Percentiles rank a stretch among this genome's conserved stretches.
Conservation (phyloP, 2,329 filamentous ascomycete species). For the Fonsecaea monophora region DNA sequence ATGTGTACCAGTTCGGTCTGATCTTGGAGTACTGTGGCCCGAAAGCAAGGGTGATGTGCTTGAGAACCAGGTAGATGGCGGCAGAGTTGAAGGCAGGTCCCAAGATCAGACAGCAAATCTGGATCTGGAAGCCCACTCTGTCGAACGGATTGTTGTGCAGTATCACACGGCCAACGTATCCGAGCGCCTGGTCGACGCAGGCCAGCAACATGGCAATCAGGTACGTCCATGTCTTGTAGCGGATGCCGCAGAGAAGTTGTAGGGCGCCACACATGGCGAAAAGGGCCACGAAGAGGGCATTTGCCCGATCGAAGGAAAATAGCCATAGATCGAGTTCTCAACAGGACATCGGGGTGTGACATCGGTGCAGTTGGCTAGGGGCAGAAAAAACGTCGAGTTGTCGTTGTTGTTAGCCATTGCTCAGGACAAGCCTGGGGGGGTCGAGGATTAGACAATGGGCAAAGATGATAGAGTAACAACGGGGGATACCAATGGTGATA, state of each 20-base stretch:
- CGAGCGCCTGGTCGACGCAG: conserved; percentile 60
- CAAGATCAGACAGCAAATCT: conserved; percentile 63
- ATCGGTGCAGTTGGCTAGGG: conserved; percentile 41
- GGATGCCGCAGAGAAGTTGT: conserved; percentile 60
- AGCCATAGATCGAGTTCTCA: conserved; percentile 59
- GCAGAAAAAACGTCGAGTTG: conserved; percentile 26
- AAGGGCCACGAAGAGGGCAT: conserved; percentile 60
- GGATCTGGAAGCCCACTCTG: conserved; percentile 59
- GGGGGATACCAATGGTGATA: background rate
- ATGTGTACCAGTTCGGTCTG: conserved; percentile 60
- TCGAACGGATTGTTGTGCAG: conserved; percentile 61
- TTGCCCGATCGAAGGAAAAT: conserved; percentile 60
- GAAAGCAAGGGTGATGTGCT: conserved; percentile 64
- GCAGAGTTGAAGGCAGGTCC: conserved; percentile 63
- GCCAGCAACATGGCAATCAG: conserved; percentile 61
- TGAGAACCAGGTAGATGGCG: conserved; percentile 63
- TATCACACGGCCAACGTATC: conserved; percentile 63
- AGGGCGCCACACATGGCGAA: conserved; percentile 58
- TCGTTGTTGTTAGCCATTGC: conserved; percentile 12
- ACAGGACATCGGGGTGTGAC: conserved; percentile 49
- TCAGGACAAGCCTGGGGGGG: background rate
- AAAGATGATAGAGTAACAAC: background rate
- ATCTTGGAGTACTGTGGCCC: conserved; percentile 58
- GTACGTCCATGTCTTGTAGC: conserved; percentile 60
- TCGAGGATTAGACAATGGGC: background rate